Base-by-base conservation (phyloP, 495 filamentous ascomycete genomes). In the Podospora pseudocomata region DNA sequence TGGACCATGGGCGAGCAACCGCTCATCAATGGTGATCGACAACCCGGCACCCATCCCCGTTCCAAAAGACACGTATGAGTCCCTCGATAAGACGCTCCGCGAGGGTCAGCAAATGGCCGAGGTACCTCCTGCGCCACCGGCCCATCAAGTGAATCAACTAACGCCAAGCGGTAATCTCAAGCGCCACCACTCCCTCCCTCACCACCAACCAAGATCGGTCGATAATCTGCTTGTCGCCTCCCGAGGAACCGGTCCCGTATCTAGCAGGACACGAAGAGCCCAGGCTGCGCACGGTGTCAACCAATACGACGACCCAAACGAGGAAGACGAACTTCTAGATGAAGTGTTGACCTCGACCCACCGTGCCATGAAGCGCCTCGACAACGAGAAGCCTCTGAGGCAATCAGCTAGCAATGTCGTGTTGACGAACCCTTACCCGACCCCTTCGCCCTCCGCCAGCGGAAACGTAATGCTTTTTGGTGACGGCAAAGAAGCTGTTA, bases 251-350 rank as follows among this genome's bases (percentile, higher is more conserved):
- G 86, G 85, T 0, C 91, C 93, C 4, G 86, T 93, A 66, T 94
- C 93, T 3, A 93, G 90, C 76, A 84, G 94, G 67, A 97, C 93
- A 11, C 85, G 95, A 67, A 86, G 94, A 70, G 90, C 92, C 27
- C 82, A 94, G 73, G 91, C 93, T 68, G 84, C 88, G 67, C 89
- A 92, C 34, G 88, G 88, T 27, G 87, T 92, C 68, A 89, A 88
- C 16, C 91, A 94, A 72, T 96, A 97, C 74, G 96, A 98, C 78
- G 96, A 93, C 4, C 92, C 96, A 0, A 93, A 97, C 74, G 95
- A 99, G 78, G 93, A 98, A 73, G 95, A 98, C 69, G 95, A 99
- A 78, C 86, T 99, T 15, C 82, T 97, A 13, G 93, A 97, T 73
- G 95, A 98, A 78, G 94, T 81, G 65, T 68, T 86, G 72, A 71